A percentile compares a stretch with the other conserved stretches of the same genome.
These are phyloP conservation scores for Avena eriantha DNA, from an alignment of 176 grass and related monocot species.

Conservation along the genomic window DNA sequence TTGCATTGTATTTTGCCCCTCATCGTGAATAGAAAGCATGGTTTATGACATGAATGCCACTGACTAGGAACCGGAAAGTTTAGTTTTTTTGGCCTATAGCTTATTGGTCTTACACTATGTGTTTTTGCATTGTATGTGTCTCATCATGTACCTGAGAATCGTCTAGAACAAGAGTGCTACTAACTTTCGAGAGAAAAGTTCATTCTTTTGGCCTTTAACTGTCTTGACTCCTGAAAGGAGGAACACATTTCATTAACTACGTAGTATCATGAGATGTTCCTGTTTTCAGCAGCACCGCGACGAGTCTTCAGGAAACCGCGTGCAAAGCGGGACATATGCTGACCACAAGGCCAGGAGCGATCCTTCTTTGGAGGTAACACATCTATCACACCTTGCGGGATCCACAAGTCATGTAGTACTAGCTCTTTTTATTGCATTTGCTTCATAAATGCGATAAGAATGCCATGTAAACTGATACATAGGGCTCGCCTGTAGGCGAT, in stretches of 20 bases:
- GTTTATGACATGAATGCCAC: not conserved
- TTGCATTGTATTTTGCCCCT: not conserved
- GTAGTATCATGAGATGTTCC: not conserved
- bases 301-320: constrained; percentile 11
- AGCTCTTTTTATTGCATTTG: not conserved
- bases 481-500: not conserved
- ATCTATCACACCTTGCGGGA: not conserved
- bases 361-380: constrained; percentile 31
- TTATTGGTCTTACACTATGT: not conserved
- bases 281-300: constrained; percentile 1
- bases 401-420: not conserved
- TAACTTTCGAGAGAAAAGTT: not conserved
- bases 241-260: not conserved
- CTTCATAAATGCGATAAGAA: constrained; percentile 2
- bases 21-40: not conserved
- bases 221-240: not conserved
- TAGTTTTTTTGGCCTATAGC: not conserved
- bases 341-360: constrained; percentile 23
- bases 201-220: not conserved
- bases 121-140: not conserved
- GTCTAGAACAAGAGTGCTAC: not conserved
- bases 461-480: not conserved
- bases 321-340: not conserved
- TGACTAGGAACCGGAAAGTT: not conserved
- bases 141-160: not conserved